Percentiles rank a stretch among this genome's conserved stretches.
Evolutionary conservation across 306 rosid genomes (phyloP).

Genomic region (Spatholobus suberectus): DNA sequence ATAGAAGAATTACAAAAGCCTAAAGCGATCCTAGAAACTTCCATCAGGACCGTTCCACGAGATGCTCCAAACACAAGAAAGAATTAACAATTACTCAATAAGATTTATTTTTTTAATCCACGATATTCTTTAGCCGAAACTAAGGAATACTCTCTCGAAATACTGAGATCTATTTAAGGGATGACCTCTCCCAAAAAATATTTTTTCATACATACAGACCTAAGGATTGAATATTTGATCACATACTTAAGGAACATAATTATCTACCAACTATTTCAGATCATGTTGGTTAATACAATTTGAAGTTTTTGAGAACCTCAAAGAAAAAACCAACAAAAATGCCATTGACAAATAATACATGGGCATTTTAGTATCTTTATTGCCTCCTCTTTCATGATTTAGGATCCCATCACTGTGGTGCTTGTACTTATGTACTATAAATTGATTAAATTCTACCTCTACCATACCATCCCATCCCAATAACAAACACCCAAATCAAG

Average conservation of each 20-base stretch:
- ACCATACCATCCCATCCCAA: background rate
- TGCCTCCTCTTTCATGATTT: background rate
- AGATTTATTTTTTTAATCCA: too few relatives aligned
- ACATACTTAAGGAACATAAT: too few relatives aligned
- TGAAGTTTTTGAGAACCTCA: background rate
- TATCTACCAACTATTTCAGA: too few relatives aligned
- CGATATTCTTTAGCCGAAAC: too few relatives aligned
- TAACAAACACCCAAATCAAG: background rate
- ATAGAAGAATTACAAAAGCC: conserved; percentile 32
- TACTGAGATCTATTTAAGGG: too few relatives aligned
- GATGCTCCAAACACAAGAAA: conserved; percentile 17
- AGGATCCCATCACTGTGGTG: background rate
- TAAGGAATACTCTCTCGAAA: too few relatives aligned
- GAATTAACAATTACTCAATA: conserved; percentile 14
- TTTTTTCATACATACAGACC: too few relatives aligned
- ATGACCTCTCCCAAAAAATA: too few relatives aligned
- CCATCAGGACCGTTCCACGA: conserved; percentile 16
- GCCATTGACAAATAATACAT: background rate
- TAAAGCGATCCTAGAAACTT: conserved; percentile 38
- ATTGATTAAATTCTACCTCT: background rate
- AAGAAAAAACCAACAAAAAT: background rate
- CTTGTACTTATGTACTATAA: conserved; percentile 25
- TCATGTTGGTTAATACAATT: too few relatives aligned
- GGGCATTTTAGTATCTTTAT: background rate
- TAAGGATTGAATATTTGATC: too few relatives aligned